Evolutionary conservation across 768 basidiomycete species (phyloP), one percentile per base, ranked within the genome.

Genomic region (Postia placenta): DNA sequence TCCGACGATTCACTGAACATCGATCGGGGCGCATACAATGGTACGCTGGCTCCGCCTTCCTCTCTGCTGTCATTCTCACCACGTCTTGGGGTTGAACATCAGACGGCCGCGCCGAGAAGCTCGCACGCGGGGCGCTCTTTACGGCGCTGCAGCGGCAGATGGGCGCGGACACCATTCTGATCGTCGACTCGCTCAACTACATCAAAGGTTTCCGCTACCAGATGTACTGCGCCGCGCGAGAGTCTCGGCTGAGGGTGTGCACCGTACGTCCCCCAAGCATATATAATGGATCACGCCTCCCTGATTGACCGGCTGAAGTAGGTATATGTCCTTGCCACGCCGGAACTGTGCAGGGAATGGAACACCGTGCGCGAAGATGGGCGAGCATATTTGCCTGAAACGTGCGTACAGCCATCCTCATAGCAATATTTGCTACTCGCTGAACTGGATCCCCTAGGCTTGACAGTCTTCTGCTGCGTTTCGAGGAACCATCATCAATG

Each of bases 171-270:
- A 87, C 81, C 0, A 80, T 97, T 58, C 75, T 96, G 50, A 87
- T 99, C 56, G 76, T 93, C 52, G 96, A 99, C 61, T 81, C 85
- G 12, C 76, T 88, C 56, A 98, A 98, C 62, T 97, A 99, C 67
- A 98, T 98, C 75, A 98, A 99, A 64, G 95, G 95, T 11, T 96
- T 92, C 63, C 83, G 96, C 25, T 99, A 99, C 67, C 96, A 99
- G 65, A 83, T 99, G 71, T 96, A 97, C 63, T 97, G 95, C 61
- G 90, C 91, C 1, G 94, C 93, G 4, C 73, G 92, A 45, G 96
- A 99, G 62, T 76, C 83, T 56, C 87, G 85, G 57, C 73, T 92
- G 23, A 74, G 94, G 27, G 81, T 87, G 4, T 92, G 88, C 65
- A 97, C 96, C 40, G 94, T 96, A 56, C 58, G 80, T 72, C 30